phyloP scores from a whole-genome alignment of 2,329 filamentous ascomycete genomes.

The Hymenoscyphus occultus region DNA sequence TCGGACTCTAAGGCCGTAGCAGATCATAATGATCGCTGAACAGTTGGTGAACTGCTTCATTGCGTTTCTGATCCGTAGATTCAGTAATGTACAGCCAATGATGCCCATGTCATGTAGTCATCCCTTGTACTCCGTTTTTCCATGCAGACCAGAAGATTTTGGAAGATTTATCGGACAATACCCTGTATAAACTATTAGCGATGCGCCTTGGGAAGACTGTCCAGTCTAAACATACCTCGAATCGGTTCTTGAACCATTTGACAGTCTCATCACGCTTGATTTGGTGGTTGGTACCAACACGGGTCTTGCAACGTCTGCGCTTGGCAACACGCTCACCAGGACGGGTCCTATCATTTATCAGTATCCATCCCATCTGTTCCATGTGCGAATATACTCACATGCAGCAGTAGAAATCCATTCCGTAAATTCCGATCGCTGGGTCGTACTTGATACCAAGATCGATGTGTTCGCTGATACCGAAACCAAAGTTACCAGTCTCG shows the following conservation, averaged over 20 bases:
- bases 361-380: not conserved
- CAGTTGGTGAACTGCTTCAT: conserved; percentile 47
- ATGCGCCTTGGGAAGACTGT: too few relatives aligned
- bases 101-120: conserved; percentile 22
- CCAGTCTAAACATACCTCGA: conserved; percentile 26
- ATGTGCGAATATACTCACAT: conserved; percentile 59
- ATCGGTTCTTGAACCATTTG: conserved; percentile 83
- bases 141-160: conserved; percentile 15
- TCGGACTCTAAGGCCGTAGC: conserved; percentile 72
- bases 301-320: conserved; percentile 85
- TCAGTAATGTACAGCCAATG: conserved; percentile 34
- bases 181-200: conserved; percentile 55
- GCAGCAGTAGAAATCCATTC: conserved; percentile 99
- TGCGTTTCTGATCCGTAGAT: conserved; percentile 35
- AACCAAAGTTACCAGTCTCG: conserved; percentile 99
- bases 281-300: conserved; percentile 82
- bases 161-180: conserved; percentile 83
- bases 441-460: conserved; percentile 99
- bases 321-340: conserved; percentile 97
- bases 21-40: conserved; percentile 52
- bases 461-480: conserved; percentile 99
- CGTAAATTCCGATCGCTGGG: conserved; percentile 96
- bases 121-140: conserved; percentile 31
- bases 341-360: conserved; percentile 63
- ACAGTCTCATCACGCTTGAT: conserved; percentile 94